These are phyloP conservation scores for Dillenia turbinata DNA, from an alignment of 164 flowering plant genomes.

Conservation along the genomic window DNA sequence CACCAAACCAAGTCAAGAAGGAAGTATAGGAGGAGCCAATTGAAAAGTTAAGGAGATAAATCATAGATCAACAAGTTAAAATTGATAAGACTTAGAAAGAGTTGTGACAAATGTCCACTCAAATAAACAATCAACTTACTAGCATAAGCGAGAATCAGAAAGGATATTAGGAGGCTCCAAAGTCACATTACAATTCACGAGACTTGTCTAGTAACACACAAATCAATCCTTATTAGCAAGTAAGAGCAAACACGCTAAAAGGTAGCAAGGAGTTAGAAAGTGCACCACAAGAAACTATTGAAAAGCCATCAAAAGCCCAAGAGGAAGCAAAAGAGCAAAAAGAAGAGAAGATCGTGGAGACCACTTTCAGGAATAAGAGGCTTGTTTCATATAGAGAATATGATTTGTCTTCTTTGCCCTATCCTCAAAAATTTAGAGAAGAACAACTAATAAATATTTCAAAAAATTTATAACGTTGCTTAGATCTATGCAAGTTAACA, in stretches of 20 bases:
- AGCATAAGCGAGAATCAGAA: too few species aligned
- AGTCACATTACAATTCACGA: too few species aligned
- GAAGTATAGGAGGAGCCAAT: not conserved
- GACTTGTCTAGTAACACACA: too few species aligned
- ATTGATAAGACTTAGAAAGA: not conserved
- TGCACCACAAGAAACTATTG: not conserved
- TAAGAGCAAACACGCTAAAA: not conserved
- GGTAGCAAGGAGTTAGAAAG: too few species aligned
- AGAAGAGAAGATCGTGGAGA: not conserved
- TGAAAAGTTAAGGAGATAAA: not conserved
- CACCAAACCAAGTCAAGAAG: not conserved
- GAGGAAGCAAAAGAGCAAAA: not conserved
- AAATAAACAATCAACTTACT: too few species aligned
- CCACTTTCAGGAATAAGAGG: not conserved
- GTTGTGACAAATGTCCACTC: not conserved
- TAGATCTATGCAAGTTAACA: slow-evolving; percentile 2
- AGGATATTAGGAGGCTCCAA: too few species aligned
- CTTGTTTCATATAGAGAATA: not conserved
- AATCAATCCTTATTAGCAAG: not conserved
- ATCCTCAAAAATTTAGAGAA: slow-evolving; percentile 1
- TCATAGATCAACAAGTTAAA: not conserved
- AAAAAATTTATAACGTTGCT: not conserved
- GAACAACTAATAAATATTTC: not conserved
- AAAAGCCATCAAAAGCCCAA: not conserved
- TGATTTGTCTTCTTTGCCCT: not conserved